These are phyloP conservation scores for Ophiobolus disseminans DNA, from an alignment of 2,329 filamentous ascomycete species.

Conservation along the genomic window DNA sequence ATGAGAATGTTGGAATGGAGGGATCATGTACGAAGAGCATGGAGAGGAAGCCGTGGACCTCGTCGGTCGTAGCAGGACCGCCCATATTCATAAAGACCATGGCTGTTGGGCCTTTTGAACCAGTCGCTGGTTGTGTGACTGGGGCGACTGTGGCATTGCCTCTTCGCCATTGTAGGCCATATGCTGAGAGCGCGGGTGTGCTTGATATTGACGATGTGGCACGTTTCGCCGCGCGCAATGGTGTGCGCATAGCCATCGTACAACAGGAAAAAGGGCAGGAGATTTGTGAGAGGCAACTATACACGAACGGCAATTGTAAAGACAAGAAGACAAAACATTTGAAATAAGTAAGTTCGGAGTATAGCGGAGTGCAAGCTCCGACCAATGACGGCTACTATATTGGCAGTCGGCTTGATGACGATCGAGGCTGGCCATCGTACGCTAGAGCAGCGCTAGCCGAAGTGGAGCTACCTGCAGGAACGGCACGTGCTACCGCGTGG, in stretches of 20 bases:
- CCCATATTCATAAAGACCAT: slow-evolving; percentile 99
- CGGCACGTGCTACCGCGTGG: slow-evolving; percentile 30
- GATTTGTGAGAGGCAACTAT: slow-evolving; percentile 8
- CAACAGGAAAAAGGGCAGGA: slow-evolving; percentile 29
- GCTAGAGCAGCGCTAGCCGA: slow-evolving; percentile 7
- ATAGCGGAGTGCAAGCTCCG: slow-evolving; percentile 17
- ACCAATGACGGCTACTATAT: slow-evolving; percentile 32
- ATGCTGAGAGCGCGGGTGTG: slow-evolving; percentile 37
- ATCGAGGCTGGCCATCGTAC: slow-evolving; percentile 32
- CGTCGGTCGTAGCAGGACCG: slow-evolving; percentile 83
- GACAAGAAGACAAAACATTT: slow-evolving; percentile 29
- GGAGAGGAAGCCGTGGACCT: slow-evolving; percentile 89
- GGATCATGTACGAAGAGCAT: slow-evolving; percentile 78
- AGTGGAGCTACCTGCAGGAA: slow-evolving; percentile 2
- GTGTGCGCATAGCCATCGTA: slow-evolving; percentile 48
- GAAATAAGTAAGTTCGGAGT: slow-evolving; percentile 27
- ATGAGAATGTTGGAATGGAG: neutral
- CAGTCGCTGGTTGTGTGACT: slow-evolving; percentile 70
- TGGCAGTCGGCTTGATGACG: slow-evolving; percentile 33
- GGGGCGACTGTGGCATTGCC: slow-evolving; percentile 64
- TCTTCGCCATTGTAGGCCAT: slow-evolving; percentile 47
- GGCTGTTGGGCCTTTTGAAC: slow-evolving; percentile 82
- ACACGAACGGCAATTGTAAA: slow-evolving; percentile 10
- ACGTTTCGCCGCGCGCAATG: slow-evolving; percentile 44
- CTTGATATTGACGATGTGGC: slow-evolving; percentile 36